Base-by-base conservation (phyloP, 2,329 filamentous ascomycete genomes). In the Elsinoe fawcettii region DNA sequence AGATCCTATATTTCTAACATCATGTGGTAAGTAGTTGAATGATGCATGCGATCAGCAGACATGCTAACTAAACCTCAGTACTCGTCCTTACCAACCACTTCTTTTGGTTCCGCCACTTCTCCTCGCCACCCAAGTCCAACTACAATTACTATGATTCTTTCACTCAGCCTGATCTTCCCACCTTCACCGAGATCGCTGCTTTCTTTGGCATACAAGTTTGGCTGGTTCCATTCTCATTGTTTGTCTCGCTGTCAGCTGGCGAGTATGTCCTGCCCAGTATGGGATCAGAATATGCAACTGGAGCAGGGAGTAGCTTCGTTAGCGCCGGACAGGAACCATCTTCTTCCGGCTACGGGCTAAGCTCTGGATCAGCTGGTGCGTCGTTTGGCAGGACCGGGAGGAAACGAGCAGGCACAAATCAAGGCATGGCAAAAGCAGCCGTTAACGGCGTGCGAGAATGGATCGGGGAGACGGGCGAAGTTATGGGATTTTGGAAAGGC, bases 161-260 rank as follows among this genome's bases (percentile, higher is more conserved):
- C 25, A 64, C 66, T 20, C 63, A 62, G 22, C 75, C 74, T 3
- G 67, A 74, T 9, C 78, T 90, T 44, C 93, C 93, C 0, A 86
- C 82, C 36, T 99, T 99, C 70, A 91, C 89, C 16, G 90, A 97
- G 74, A 93, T 97, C 44, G 90, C 93, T 0, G 92, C 89, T 0
- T 99, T 93, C 73, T 99, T 99, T 68, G 93, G 93, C 0, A 77
- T 99, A 1, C 96, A 91, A 66, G 91, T 99, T 0, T 99, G 93
- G 93, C 79, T 99, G 1, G 88, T 97, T 0, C 93, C 93, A 0
- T 99, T 99, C 69, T 85, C 91, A 14, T 79, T 99, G 12, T 99
- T 99, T 68, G 92, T 99, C 53, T 95, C 88, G 66, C 74, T 99
- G 41, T 95, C 89, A 16, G 93, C 93, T 0, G 90, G 90, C 56